phyloP scores from a whole-genome alignment of 2,329 filamentous ascomycete species.

The Colletotrichum sp. region DNA sequence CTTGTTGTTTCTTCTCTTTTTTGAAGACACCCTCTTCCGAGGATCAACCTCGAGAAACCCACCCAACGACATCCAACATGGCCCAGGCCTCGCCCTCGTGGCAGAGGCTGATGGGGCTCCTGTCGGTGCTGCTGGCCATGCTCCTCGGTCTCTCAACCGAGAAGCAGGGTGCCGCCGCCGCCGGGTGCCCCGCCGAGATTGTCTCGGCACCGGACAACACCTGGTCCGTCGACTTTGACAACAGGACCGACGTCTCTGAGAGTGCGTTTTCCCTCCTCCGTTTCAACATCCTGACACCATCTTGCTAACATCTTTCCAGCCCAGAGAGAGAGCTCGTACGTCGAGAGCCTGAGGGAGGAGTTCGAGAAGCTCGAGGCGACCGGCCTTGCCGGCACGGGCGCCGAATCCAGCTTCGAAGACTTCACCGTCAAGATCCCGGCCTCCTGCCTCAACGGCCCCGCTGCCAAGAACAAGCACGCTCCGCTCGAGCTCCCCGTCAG shows the following conservation, averaged over 20 bases:
- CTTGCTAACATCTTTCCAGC: background rate
- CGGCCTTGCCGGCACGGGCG: slow-evolving; percentile 12
- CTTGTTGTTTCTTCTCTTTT: background rate
- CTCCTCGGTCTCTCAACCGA: slow-evolving; percentile 11
- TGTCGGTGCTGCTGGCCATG: slow-evolving; percentile 19
- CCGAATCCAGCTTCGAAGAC: slow-evolving; percentile 2
- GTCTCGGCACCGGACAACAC: slow-evolving; percentile 3
- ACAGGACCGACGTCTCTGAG: slow-evolving; percentile 18
- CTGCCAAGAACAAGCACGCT: background rate
- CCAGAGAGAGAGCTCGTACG: slow-evolving; percentile 15
- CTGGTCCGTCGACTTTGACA: slow-evolving; percentile 7
- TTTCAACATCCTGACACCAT: rapidly evolving
- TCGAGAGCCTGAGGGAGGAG: background rate
- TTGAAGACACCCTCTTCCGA: slow-evolving; percentile 20
- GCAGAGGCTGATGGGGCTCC: slow-evolving; percentile 19
- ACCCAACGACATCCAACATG: background rate
- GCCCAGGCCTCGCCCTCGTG: slow-evolving; percentile 19
- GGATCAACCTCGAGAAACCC: slow-evolving; percentile 15
- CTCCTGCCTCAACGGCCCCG: background rate
- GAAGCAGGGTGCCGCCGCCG: slow-evolving; percentile 7
- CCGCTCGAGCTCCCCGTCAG: slow-evolving; percentile 16
- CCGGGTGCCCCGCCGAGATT: slow-evolving; percentile 1
- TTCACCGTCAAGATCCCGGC: slow-evolving; percentile 10
- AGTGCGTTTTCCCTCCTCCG: background rate
- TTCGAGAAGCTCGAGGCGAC: slow-evolving; percentile 1